phyloP scores from a whole-genome alignment of 2,329 filamentous ascomycete species.

The Beauveria brongniartii region DNA sequence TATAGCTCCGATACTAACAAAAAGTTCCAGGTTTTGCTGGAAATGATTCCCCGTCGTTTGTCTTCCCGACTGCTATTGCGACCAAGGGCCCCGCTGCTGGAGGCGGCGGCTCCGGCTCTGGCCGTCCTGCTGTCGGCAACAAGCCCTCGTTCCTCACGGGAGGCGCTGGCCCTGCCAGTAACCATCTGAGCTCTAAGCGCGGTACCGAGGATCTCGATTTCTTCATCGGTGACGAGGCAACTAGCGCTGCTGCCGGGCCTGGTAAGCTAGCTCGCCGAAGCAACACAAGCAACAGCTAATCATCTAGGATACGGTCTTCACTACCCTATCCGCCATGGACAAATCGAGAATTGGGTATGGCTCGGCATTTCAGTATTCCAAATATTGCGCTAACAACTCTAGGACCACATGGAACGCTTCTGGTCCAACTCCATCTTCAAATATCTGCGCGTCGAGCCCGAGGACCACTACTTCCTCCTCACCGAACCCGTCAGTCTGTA shows the following conservation, averaged over 20 bases:
- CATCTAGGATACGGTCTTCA: slow-evolving; percentile 79
- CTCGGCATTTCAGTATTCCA: background rate
- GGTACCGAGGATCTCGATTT: slow-evolving; percentile 97
- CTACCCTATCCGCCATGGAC: slow-evolving; percentile 95
- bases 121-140: slow-evolving; percentile 81
- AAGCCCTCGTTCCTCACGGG: slow-evolving; percentile 94
- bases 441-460: slow-evolving; percentile 93
- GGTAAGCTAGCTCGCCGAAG: slow-evolving; percentile 41
- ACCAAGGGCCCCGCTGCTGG: slow-evolving; percentile 74
- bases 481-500: slow-evolving; percentile 73
- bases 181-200: slow-evolving; percentile 82
- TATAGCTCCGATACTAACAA: background rate
- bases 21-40: slow-evolving; percentile 74
- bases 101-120: slow-evolving; percentile 69
- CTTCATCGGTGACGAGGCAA: slow-evolving; percentile 96
- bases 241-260: slow-evolving; percentile 74
- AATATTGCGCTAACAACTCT: slow-evolving; percentile 21
- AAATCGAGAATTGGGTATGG: slow-evolving; percentile 96
- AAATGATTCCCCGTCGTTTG: slow-evolving; percentile 98
- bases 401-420: slow-evolving; percentile 99
- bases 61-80: slow-evolving; percentile 97
- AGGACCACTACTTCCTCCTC: slow-evolving; percentile 97
- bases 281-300: slow-evolving; percentile 16
- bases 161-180: slow-evolving; percentile 65
- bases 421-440: slow-evolving; percentile 99